A percentile compares a stretch with the other conserved stretches of the same genome.
Evolutionary conservation across 495 filamentous ascomycete species (phyloP).

Genomic region (Parmelia sp.): DNA sequence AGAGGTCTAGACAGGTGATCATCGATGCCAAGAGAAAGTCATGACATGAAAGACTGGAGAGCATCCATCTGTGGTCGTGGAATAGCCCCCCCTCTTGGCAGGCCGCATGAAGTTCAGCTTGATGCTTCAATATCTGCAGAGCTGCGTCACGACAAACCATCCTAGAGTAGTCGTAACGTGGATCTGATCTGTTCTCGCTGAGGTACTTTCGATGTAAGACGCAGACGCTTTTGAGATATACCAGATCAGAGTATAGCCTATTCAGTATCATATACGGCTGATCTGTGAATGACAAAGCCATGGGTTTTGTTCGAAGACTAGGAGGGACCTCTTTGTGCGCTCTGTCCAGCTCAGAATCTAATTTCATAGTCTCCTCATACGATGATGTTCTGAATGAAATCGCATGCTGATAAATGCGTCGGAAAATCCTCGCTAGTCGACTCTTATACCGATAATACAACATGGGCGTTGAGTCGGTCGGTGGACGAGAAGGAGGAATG

Average conservation of each 20-base stretch:
- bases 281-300: constrained; percentile 25
- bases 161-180: constrained; percentile 31
- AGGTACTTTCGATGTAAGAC: constrained; percentile 41
- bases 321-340: constrained; percentile 22
- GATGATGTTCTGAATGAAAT: constrained; percentile 26
- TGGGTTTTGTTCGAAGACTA: constrained; percentile 10
- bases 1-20: constrained; percentile 46
- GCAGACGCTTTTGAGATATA: constrained; percentile 36
- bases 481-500: constrained; percentile 40
- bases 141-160: constrained; percentile 40
- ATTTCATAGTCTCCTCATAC: constrained; percentile 32
- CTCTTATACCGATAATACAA: constrained; percentile 46
- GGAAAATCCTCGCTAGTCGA: constrained; percentile 35
- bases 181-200: constrained; percentile 27
- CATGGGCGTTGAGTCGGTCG: constrained; percentile 41
- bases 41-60: constrained; percentile 39
- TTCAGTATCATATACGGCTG: constrained; percentile 24
- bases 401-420: constrained; percentile 34
- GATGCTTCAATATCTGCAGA: constrained; percentile 35
- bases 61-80: constrained; percentile 42
- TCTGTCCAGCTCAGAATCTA: constrained; percentile 34
- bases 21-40: constrained; percentile 49
- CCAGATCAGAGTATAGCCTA: constrained; percentile 23
- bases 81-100: constrained; percentile 38
- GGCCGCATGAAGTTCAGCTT: constrained; percentile 34